These are phyloP conservation scores for Porphyrellus cyaneotinctus DNA, from an alignment of 768 basidiomycete species.

Conservation along the genomic window DNA sequence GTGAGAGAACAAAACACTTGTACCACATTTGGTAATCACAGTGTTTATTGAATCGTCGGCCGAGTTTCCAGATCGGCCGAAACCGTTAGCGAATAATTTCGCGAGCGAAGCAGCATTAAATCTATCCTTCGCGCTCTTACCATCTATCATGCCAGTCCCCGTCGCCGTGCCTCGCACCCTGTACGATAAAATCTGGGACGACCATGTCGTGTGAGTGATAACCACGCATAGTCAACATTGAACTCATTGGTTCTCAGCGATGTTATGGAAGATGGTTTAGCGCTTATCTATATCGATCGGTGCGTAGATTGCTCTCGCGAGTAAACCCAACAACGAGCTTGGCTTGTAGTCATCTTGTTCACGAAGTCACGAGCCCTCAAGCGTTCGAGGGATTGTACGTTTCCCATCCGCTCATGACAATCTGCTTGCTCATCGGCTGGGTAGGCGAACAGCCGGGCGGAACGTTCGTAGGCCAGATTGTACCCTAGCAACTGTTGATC, in stretches of 20 bases:
- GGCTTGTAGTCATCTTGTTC: conserved; percentile 54
- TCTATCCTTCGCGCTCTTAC: not conserved
- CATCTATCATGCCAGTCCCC: conserved; percentile 50
- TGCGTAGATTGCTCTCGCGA: conserved; percentile 26
- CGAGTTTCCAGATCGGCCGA: conserved; percentile 4
- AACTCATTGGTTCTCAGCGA: conserved; percentile 42
- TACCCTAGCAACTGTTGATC: conserved; percentile 85
- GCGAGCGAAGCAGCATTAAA: too few relatives aligned
- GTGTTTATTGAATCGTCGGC: too few relatives aligned
- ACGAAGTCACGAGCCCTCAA: conserved; percentile 93
- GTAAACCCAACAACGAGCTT: not conserved
- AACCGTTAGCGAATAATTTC: not conserved
- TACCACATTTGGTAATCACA: too few relatives aligned
- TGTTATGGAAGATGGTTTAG: conserved; percentile 68
- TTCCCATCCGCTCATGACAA: not conserved
- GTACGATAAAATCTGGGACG: conserved; percentile 98
- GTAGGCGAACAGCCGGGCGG: conserved; percentile 67
- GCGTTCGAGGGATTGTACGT: conserved; percentile 83
- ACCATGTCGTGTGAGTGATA: conserved; percentile 79
- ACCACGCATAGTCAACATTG: conserved; percentile 3
- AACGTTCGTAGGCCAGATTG: conserved; percentile 82
- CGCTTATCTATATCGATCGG: conserved; percentile 83
- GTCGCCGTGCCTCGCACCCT: conserved; percentile 72
- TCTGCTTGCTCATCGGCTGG: conserved; percentile 9
- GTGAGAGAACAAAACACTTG: too few relatives aligned